These are phyloP conservation scores for Diaporthe sp. DNA, from an alignment of 2,329 filamentous ascomycete species.

Conservation along the genomic window DNA sequence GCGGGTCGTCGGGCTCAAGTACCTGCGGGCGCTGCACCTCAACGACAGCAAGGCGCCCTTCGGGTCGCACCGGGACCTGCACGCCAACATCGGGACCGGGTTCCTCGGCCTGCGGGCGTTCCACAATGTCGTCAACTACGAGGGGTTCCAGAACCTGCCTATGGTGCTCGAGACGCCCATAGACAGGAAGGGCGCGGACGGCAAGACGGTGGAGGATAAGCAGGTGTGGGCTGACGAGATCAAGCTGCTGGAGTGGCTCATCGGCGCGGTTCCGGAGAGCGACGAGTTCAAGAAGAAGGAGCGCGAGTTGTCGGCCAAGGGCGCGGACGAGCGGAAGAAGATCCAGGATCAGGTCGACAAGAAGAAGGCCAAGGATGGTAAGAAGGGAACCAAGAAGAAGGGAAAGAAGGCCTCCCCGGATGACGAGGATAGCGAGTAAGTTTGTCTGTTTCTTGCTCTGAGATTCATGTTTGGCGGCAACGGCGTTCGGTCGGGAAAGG, in stretches of 20 bases:
- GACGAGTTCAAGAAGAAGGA: constrained; percentile 79
- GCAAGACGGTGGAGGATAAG: constrained; percentile 81
- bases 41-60: constrained; percentile 97
- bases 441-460: not conserved
- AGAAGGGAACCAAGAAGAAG: constrained; percentile 55
- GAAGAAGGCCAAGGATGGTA: constrained; percentile 73
- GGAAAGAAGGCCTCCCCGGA: constrained; percentile 49
- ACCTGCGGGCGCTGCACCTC: constrained; percentile 88
- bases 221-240: constrained; percentile 93
- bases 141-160: constrained; percentile 80
- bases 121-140: constrained; percentile 89
- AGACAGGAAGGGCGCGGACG: constrained; percentile 74
- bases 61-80: constrained; percentile 84
- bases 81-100: constrained; percentile 96
- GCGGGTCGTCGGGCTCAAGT: constrained; percentile 79
- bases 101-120: constrained; percentile 93
- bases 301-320: constrained; percentile 73
- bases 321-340: constrained; percentile 78
- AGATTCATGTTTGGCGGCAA: constrained; percentile 34
- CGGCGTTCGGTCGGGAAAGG: constrained; percentile 23
- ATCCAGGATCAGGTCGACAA: constrained; percentile 84
- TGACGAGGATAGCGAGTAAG: constrained; percentile 49
- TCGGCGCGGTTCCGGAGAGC: constrained; percentile 84
- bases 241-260: constrained; percentile 89
- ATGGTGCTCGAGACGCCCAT: constrained; percentile 98